Evolutionary conservation across 305 asterid genomes (phyloP), one percentile per base, ranked within the genome.

Genomic region (Fraxinus xanthoxyloides): DNA sequence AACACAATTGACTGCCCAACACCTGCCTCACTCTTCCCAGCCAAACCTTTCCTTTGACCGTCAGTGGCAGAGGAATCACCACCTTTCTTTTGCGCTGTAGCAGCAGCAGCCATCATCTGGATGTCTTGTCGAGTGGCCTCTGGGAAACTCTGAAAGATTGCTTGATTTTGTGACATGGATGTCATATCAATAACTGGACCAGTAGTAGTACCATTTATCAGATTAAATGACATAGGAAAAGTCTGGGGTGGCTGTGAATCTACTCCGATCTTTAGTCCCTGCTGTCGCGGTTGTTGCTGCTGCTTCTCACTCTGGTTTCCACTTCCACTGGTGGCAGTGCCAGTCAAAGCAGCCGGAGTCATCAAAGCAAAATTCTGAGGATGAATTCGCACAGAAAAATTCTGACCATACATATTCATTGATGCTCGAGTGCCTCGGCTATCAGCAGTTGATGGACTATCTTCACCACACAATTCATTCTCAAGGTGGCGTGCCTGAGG

Each of bases 1-100:
- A 93, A 94, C 7, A 94, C 96, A 78, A 94, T 91, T 19, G 98
- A 94, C 73, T 92, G 96, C 48, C 92, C 89, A 5, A 73, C 88
- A 69, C 72, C 87, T 26, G 82, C 86, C 0, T 83, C 51, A 19
- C 86, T 72, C 86, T 87, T 92, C 35, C 89, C 87, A 0, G 82
- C 85, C 31, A 84, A 79, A 76, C 79, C 87, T 85, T 92, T 93
- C 74, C 96, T 80, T 77, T 94, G 96, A n/a, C 91, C 98, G 65
- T 90, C 98, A 24, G 83, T 75, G 34, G 88, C 80, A 1, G 91
- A 78, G 21, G 93, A 84, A 83, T 89, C 97, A 10, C 67, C 83
- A 15, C 84, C 90, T 43, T 90, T 90, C 72, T 91, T 85, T 80
- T 56, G 67, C 1, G 13, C 67, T 6, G 67, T 56, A 56, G 67